Evolutionary conservation across 768 basidiomycete species (phyloP), one percentile per base, ranked within the genome.

Genomic region (Baorangia bicolor): DNA sequence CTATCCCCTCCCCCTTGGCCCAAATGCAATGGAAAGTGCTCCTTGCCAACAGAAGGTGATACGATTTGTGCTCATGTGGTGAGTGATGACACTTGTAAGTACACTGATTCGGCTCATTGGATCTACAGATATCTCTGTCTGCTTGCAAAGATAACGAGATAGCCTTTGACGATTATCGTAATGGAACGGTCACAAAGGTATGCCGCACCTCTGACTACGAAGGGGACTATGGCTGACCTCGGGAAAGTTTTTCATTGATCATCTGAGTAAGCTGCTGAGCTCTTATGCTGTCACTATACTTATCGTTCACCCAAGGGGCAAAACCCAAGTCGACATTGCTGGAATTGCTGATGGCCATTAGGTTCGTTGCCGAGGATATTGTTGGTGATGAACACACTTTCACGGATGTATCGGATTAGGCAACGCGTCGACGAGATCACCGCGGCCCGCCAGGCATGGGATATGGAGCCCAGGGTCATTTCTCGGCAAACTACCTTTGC

Each of bases 211-310:
- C 14, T 30, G 9, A 47, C 10, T 28, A 4, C 11, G 16, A 16
- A 33, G 14, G 20, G 21, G 44, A 33, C 25, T 39, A 21, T 34
- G 6, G 20, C 49, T 55, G 33, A 69, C 30, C 6, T 51, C 2
- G n/a, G 5, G 5, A 12, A 45, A 69, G 69, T 69, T 71, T 49
- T 69, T 70, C 12, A 49, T 71, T 10, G 63, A 68, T 14, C 66
- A 65, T 31, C 46, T 69, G 27, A 58, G 68, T 69, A 40, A 60
- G 69, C 28, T 39, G n/a, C 20, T 7, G 6, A 50, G 7, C 4
- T 30, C 2, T 14, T 42, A 2, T 21, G 12, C 10, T 14, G 8
- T 49, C 13, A n/a, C 13, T 10, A n/a, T 30, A 14, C 44, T 63
- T 35, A 58, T 30, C 20, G 12, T 40, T 31, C 18, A 43, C n/a